A percentile compares a stretch with the other conserved stretches of the same genome.
Evolutionary conservation across 495 filamentous ascomycete species (phyloP).

Genomic region (Sphaerosporella brunnea): DNA sequence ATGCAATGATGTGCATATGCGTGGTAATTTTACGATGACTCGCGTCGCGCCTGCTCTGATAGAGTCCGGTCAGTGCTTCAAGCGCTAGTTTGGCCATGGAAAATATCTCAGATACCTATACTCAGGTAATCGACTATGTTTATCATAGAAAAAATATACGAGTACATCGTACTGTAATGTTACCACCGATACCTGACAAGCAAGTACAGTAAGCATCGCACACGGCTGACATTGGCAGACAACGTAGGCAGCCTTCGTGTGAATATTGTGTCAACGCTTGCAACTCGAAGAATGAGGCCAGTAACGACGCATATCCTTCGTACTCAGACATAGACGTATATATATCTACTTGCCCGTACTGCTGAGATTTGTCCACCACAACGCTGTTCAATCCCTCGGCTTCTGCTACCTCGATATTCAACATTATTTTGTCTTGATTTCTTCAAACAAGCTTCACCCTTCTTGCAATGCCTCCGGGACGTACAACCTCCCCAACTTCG

Average conservation of each 20-base stretch:
- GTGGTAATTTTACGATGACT: too few species aligned
- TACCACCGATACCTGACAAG: too few species aligned
- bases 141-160: too few species aligned
- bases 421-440: background rate
- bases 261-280: background rate
- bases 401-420: background rate
- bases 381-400: background rate
- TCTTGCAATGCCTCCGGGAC: background rate
- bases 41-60: too few species aligned
- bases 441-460: background rate
- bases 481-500: background rate
- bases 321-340: background rate
- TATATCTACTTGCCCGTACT: background rate
- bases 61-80: too few species aligned
- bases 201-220: too few species aligned
- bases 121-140: too few species aligned
- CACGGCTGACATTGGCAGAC: too few species aligned
- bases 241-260: background rate
- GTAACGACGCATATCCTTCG: background rate
- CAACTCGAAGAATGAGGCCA: background rate
- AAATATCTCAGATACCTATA: too few species aligned
- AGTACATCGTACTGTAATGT: too few species aligned
- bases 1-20: too few species aligned
- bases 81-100: too few species aligned
- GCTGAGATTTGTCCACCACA: background rate